phyloP scores from a whole-genome alignment of 2,329 filamentous ascomycete species.

The Didymellaceae sp. region DNA sequence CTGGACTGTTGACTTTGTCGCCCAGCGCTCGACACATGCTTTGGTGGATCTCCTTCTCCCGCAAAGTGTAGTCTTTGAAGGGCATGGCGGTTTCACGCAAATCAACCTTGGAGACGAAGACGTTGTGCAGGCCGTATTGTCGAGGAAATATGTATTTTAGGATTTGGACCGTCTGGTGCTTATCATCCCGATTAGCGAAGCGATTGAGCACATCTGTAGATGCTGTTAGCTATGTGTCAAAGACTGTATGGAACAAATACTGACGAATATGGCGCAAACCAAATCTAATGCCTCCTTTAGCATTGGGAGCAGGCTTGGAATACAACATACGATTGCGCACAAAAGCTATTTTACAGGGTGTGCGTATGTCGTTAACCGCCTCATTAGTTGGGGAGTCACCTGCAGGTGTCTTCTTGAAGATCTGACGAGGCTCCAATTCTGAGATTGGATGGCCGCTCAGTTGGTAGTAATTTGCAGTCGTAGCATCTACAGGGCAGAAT shows the following conservation, averaged over 20 bases:
- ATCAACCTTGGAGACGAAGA: slow-evolving; percentile 77
- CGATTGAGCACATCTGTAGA: slow-evolving; percentile 79
- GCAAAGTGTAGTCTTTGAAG: slow-evolving; percentile 83
- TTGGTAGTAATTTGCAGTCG: slow-evolving; percentile 74
- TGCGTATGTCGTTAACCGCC: slow-evolving; percentile 21
- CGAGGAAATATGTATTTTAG: slow-evolving; percentile 94
- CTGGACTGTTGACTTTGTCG: slow-evolving; percentile 23
- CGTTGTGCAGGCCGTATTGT: slow-evolving; percentile 90
- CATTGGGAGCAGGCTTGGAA: slow-evolving; percentile 73
- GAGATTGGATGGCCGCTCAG: slow-evolving; percentile 72
- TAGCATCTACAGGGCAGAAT: slow-evolving; percentile 68
- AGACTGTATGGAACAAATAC: slow-evolving; percentile 40
- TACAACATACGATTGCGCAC: slow-evolving; percentile 88
- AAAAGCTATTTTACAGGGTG: slow-evolving; percentile 70
- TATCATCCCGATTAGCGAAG: slow-evolving; percentile 57
- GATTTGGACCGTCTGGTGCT: slow-evolving; percentile 68
- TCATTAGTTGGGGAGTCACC: no score
- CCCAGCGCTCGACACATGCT: slow-evolving; percentile 30
- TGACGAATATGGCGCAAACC: slow-evolving; percentile 83
- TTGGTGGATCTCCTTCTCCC: slow-evolving; percentile 77
- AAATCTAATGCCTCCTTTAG: slow-evolving; percentile 70
- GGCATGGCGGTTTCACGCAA: slow-evolving; percentile 70
- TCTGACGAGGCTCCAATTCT: slow-evolving; percentile 47
- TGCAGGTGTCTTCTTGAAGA: neutral
- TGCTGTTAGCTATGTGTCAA: slow-evolving; percentile 19